Conservation (phyloP, 768 basidiomycete genomes). For the Lactarius akahatsu region DNA sequence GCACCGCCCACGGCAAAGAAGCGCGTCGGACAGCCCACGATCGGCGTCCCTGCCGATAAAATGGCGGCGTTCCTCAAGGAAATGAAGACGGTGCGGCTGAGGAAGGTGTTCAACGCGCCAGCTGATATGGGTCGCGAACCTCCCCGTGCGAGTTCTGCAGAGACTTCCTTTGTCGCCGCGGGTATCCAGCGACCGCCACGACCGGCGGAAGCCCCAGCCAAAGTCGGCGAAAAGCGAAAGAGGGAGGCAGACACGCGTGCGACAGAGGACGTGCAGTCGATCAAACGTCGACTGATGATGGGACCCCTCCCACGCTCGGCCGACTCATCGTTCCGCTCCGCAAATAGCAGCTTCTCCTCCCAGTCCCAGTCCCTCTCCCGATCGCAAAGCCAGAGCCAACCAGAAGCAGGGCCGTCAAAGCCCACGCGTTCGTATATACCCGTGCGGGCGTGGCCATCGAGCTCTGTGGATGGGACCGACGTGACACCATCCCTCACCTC, state of each 20-base stretch:
- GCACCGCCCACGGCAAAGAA: constrained; percentile 36
- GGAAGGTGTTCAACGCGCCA: constrained; percentile 48
- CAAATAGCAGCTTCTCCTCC: constrained; percentile 20
- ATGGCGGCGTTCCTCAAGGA: constrained; percentile 81
- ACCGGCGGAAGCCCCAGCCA: background rate
- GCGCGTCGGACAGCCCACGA: constrained; percentile 60
- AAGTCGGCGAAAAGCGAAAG: constrained; percentile 25
- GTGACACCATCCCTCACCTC: constrained; percentile 29
- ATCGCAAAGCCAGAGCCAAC: constrained; percentile 13
- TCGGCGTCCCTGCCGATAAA: constrained; percentile 76
- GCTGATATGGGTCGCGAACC: constrained; percentile 28
- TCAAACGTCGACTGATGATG: constrained; percentile 25
- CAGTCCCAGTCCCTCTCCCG: background rate
- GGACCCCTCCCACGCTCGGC: constrained; percentile 16
- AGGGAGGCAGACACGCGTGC: constrained; percentile 14
- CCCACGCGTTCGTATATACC: constrained; percentile 13
- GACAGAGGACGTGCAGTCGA: constrained; percentile 4
- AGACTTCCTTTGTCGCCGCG: constrained; percentile 11
- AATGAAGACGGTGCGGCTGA: constrained; percentile 71
- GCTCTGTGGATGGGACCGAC: constrained; percentile 29
- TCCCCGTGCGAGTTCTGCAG: constrained; percentile 14
- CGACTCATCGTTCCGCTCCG: constrained; percentile 10
- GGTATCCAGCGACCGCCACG: constrained; percentile 25
- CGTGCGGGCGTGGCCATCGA: constrained; percentile 25
- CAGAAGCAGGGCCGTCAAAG: constrained; percentile 18